Evolutionary conservation across 73 alveolate genomes (phyloP), one percentile per base, ranked within the genome.

Genomic region (Uronychia binucleata): DNA sequence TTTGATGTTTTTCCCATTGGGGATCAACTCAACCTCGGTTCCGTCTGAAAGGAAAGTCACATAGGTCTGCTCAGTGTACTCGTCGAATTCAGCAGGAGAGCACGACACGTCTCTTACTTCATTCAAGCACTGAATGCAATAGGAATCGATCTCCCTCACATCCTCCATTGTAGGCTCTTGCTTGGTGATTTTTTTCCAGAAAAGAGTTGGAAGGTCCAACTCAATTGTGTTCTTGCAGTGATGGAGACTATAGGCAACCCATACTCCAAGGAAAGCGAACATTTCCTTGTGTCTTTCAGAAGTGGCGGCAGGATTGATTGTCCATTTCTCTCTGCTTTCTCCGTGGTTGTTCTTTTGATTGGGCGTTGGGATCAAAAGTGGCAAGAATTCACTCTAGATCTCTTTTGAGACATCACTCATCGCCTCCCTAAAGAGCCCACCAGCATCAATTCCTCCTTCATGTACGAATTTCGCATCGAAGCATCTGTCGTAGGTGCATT

Each of bases 361-460:
- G 19, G 97, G 97, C n/a, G 97, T 87, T 77, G 97, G 97, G 67
- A 96, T 94, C 77, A 96, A 88, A 59, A 96, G 81, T 34, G 96
- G 97, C 30, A 96, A 88, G 87, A 92, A 93, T n/a, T 90, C 86
- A 32, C 97, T 88, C 76, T 92, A 80, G 57, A 96, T 89, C 78
- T 96, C 98, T 30, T 90, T 96, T 78, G 94, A 89, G 14, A 95
- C 77, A 34, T 94, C 85, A 26, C 96, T 92, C 33, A 96, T 75
- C 26, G 95, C 91, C 88, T 96, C 99, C 81, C 97, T 86, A 76
- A 90, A 95, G 0, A 96, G 97, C 8, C 99, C 99, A 1, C 99
- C 99, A 0, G 98, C 98, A 82, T 96, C 99, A 28, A 95, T 94
- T 33, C 97, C 96, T 81, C 96, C 97, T 77, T 96, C 99, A 25